These are phyloP conservation scores for Dipteronia sinensis DNA, from an alignment of 345 rosid genomes.

Conservation along the genomic window DNA sequence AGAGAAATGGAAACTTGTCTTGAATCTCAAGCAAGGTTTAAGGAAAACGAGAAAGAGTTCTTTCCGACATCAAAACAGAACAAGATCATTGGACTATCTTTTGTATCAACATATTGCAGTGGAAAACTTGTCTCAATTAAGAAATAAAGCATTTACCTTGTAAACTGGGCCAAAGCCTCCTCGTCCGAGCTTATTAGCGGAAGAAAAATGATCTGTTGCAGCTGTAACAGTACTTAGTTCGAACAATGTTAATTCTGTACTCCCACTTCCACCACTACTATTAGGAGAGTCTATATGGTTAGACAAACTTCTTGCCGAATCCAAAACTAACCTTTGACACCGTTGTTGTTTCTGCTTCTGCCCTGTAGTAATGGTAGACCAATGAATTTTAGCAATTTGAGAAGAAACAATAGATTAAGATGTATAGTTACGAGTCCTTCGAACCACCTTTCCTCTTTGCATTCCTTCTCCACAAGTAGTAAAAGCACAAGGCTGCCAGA, in stretches of 20 bases:
- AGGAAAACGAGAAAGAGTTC: no score
- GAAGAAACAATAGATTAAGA: no score
- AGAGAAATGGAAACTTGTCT: no score
- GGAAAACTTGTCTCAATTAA: background rate
- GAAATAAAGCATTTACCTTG: background rate
- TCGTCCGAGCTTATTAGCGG: constrained; percentile 17
- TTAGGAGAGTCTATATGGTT: background rate
- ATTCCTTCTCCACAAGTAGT: background rate
- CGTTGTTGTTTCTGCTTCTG: background rate
- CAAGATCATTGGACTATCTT: no score
- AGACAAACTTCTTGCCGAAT: background rate
- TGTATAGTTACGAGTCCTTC: no score
- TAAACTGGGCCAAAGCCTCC: background rate
- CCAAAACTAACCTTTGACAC: background rate
- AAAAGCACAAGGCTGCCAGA: no score
- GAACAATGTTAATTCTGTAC: background rate
- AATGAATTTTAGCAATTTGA: no score
- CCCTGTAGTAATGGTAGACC: background rate
- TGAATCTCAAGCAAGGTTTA: no score
- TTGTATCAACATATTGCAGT: background rate
- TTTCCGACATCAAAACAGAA: no score
- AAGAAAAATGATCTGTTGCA: constrained; percentile 21
- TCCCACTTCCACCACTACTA: background rate
- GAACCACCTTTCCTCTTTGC: background rate
- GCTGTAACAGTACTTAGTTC: background rate